phyloP scores from a whole-genome alignment of 805 yeast species.

The Wickerhamiella cacticola region DNA sequence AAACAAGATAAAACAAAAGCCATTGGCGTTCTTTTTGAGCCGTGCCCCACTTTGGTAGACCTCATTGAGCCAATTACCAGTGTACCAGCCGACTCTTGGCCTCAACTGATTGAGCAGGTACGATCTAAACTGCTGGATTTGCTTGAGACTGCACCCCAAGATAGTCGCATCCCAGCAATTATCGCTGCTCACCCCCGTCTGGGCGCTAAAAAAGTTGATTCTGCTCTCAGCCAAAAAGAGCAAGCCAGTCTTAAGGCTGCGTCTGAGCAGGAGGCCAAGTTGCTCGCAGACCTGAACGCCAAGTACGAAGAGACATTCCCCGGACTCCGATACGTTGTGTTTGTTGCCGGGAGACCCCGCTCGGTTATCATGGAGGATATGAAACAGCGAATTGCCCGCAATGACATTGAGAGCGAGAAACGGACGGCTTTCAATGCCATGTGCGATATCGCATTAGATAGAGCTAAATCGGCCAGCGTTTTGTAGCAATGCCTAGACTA shows the following conservation, averaged over 20 bases:
- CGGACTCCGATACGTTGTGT: conserved; percentile 73
- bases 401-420: conserved; percentile 45
- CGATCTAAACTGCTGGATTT: conserved; percentile 32
- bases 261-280: conserved; percentile 38
- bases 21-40: conserved; percentile 52
- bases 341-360: conserved; percentile 74
- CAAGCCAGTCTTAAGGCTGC: conserved; percentile 50
- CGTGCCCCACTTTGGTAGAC: conserved; percentile 39
- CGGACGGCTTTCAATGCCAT: conserved; percentile 66
- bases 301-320: conserved; percentile 52
- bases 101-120: conserved; percentile 37
- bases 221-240: conserved; percentile 51
- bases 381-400: conserved; percentile 44
- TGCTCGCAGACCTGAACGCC: conserved; percentile 43
- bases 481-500: neutral
- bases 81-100: conserved; percentile 18
- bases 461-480: conserved; percentile 32
- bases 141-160: conserved; percentile 24
- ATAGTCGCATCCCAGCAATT: conserved; percentile 32
- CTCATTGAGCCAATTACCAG: conserved; percentile 29
- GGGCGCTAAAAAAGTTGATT: conserved; percentile 49
- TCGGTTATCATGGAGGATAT: conserved; percentile 52
- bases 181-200: conserved; percentile 87
- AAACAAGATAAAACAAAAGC: conserved; percentile 29
- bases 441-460: conserved; percentile 82